Percentiles rank a stretch among this genome's conserved stretches.
Conservation (phyloP, 2,329 filamentous ascomycete genomes). For the Apiospora koreana region DNA sequence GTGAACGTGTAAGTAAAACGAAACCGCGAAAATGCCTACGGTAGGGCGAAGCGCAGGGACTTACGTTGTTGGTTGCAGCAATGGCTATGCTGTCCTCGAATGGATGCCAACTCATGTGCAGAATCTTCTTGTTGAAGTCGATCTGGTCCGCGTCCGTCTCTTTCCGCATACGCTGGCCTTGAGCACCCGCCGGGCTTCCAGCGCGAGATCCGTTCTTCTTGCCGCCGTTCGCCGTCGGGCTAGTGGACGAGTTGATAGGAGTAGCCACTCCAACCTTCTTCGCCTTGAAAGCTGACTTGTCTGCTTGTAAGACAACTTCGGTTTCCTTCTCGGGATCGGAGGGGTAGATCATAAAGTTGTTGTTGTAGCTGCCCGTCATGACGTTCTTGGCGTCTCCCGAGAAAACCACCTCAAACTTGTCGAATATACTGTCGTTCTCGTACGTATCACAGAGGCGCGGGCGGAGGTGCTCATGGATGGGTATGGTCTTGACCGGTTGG, state of each 20-base stretch:
- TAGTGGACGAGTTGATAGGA: constrained; percentile 84
- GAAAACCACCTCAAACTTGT: constrained; percentile 99
- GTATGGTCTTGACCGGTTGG: constrained; percentile 96
- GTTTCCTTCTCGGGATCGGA: constrained; percentile 95
- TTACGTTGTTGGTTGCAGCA: constrained; percentile 98
- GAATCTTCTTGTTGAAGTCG: constrained; percentile 99
- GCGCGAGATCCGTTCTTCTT: constrained; percentile 91
- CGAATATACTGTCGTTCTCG: constrained; percentile 99
- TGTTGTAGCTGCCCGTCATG: constrained; percentile 99
- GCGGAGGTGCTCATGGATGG: constrained; percentile 94
- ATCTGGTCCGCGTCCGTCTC: constrained; percentile 99
- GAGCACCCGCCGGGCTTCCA: constrained; percentile 79
- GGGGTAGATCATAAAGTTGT: constrained; percentile 99
- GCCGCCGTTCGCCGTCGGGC: constrained; percentile 69
- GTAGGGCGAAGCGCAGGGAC: constrained; percentile 37
- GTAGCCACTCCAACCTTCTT: constrained; percentile 99
- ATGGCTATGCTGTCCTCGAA: constrained; percentile 99
- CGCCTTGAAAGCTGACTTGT: constrained; percentile 99
- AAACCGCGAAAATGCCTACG: neutral
- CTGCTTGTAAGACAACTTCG: constrained; percentile 94
- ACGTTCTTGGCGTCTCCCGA: constrained; percentile 98
- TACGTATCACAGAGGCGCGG: constrained; percentile 96
- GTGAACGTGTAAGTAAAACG: constrained; percentile 28
- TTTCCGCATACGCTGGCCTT: constrained; percentile 94
- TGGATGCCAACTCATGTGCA: constrained; percentile 99